phyloP scores from a whole-genome alignment of 345 rosid genomes.

The Eutrema yunnanense region DNA sequence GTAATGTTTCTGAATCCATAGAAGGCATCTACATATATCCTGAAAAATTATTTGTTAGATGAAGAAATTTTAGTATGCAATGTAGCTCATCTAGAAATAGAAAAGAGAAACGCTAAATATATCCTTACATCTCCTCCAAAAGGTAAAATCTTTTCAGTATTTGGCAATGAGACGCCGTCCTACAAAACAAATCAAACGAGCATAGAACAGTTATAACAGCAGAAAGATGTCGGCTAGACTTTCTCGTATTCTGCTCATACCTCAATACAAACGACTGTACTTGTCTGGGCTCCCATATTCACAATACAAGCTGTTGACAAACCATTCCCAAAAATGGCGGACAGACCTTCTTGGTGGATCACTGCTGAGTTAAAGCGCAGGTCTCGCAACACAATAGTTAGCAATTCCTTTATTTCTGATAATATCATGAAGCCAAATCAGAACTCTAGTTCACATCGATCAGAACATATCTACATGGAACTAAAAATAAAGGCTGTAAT shows the following conservation, averaged over 20 bases:
- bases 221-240: neutral
- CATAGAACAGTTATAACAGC: neutral
- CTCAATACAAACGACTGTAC: conserved; percentile 84
- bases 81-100: conserved; percentile 6
- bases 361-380: conserved; percentile 77
- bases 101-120: conserved; percentile 19
- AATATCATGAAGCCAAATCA: conserved; percentile 20
- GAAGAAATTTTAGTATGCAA: neutral
- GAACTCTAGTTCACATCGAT: neutral
- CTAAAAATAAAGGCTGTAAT: neutral
- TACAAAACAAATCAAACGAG: conserved; percentile 26
- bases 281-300: conserved; percentile 85
- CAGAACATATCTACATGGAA: neutral
- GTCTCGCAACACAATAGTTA: conserved; percentile 66
- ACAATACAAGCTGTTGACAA: conserved; percentile 87
- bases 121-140: conserved; percentile 88
- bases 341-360: conserved; percentile 96
- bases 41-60: conserved; percentile 21
- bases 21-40: conserved; percentile 96
- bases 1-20: conserved; percentile 95
- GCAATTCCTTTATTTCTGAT: conserved; percentile 83
- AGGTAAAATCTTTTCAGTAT: conserved; percentile 84
- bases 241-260: conserved; percentile 34
- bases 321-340: conserved; percentile 93
- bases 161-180: conserved; percentile 94